A percentile compares a stretch with the other conserved stretches of the same genome.
These are phyloP conservation scores for Neocucurbitaria cava DNA, from an alignment of 2,329 filamentous ascomycete genomes.

Conservation along the genomic window DNA sequence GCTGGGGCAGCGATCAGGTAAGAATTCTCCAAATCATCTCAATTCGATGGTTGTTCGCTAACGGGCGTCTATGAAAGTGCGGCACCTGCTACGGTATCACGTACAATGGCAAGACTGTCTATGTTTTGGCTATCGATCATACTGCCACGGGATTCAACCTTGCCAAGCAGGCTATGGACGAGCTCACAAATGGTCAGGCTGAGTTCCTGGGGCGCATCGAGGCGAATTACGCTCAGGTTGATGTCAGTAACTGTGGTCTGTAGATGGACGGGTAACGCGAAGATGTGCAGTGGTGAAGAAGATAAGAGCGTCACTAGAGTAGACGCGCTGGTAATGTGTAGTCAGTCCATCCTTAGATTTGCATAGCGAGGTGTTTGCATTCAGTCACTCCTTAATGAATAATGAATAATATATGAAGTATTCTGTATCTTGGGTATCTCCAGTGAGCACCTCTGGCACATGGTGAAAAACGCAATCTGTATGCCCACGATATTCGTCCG, in stretches of 20 bases:
- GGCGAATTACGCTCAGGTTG: slow-evolving; percentile 48
- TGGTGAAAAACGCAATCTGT: too few relatives aligned
- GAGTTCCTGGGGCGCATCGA: slow-evolving; percentile 54
- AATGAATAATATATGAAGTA: slow-evolving; percentile 8
- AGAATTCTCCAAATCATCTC: slow-evolving; percentile 2
- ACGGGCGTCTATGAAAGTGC: slow-evolving; percentile 47
- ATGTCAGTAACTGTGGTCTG: slow-evolving; percentile 44
- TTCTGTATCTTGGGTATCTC: neutral
- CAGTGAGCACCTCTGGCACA: too few relatives aligned
- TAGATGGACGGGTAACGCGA: slow-evolving; percentile 7
- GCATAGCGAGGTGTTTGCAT: slow-evolving; percentile 12
- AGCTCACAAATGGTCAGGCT: slow-evolving; percentile 57
- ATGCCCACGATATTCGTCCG: too few relatives aligned
- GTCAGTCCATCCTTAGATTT: slow-evolving; percentile 1
- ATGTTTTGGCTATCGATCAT: slow-evolving; percentile 59
- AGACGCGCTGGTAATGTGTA: slow-evolving; percentile 10
- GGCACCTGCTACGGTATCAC: slow-evolving; percentile 61
- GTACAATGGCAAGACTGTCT: slow-evolving; percentile 57
- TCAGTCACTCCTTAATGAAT: slow-evolving; percentile 14
- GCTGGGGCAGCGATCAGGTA: slow-evolving; percentile 52
- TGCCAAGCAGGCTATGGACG: slow-evolving; percentile 57
- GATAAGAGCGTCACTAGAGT: neutral
- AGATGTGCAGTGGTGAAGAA: neutral
- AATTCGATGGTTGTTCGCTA: slow-evolving; percentile 7
- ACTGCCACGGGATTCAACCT: slow-evolving; percentile 59